Conservation (phyloP, 768 basidiomycete genomes). For the Tylopilus felleus region DNA sequence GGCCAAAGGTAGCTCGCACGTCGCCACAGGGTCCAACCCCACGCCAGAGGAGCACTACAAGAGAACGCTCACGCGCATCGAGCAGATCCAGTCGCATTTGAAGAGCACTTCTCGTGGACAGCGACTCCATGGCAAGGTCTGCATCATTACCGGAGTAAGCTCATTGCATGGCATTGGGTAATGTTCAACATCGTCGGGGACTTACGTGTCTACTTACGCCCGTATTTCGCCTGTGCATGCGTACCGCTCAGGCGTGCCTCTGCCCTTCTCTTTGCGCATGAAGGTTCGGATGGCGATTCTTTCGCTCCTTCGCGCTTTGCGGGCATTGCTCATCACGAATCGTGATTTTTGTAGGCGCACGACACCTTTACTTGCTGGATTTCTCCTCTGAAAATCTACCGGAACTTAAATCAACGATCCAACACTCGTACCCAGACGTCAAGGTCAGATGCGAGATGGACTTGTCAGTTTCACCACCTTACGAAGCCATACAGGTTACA, state of each 20-base stretch:
- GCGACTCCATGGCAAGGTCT: conserved; percentile 74
- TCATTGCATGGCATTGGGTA: conserved; percentile 89
- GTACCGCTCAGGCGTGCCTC: conserved; percentile 68
- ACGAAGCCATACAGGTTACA: conserved; percentile 60
- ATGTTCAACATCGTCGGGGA: conserved; percentile 9
- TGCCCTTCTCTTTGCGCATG: conserved; percentile 72
- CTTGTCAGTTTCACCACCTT: conserved; percentile 3
- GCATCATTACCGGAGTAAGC: conserved; percentile 84
- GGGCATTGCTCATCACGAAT: conserved; percentile 2
- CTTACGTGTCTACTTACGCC: conserved; percentile 11
- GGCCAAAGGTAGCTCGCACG: conserved; percentile 12
- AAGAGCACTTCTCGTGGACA: conserved; percentile 46
- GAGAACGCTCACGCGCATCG: conserved; percentile 61
- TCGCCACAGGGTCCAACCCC: conserved; percentile 9
- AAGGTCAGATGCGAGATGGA: conserved; percentile 45
- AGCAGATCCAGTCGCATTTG: conserved; percentile 68
- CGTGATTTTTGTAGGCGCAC: conserved; percentile 50
- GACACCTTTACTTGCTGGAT: conserved; percentile 75
- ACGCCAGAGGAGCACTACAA: conserved; percentile 51
- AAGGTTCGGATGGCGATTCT: conserved; percentile 46
- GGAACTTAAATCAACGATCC: conserved; percentile 65
- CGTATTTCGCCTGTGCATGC: background rate
- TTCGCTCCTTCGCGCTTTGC: background rate
- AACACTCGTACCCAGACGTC: conserved; percentile 67
- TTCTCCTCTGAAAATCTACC: conserved; percentile 66